These are phyloP conservation scores for Rhexocercosporidium sp. DNA, from an alignment of 2,329 filamentous ascomycete genomes.

Conservation along the genomic window DNA sequence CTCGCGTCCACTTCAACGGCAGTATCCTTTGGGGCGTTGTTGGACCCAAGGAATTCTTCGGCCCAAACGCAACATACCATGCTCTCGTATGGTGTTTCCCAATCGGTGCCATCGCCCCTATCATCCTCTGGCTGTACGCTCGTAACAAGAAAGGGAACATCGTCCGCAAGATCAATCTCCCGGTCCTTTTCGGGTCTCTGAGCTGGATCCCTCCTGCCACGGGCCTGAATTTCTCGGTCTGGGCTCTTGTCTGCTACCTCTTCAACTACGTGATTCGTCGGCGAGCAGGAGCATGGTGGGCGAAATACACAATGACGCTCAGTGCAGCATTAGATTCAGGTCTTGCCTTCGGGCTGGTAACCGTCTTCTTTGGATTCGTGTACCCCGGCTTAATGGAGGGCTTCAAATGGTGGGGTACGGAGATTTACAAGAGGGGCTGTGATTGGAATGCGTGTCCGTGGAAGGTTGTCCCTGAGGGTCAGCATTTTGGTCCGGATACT, in stretches of 20 bases:
- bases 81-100: conserved; percentile 82
- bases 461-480: conserved; percentile 64
- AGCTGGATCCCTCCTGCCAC: conserved; percentile 88
- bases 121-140: conserved; percentile 75
- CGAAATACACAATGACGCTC: conserved; percentile 89
- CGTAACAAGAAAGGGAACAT: conserved; percentile 64
- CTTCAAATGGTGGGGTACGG: conserved; percentile 89
- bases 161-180: conserved; percentile 78
- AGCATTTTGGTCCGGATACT: conserved; percentile 67
- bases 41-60: conserved; percentile 83
- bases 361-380: conserved; percentile 87
- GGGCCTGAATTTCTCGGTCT: conserved; percentile 86
- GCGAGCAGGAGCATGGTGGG: conserved; percentile 79
- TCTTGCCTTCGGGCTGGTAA: conserved; percentile 79
- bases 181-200: conserved; percentile 81
- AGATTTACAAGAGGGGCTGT: conserved; percentile 82
- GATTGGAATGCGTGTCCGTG: conserved; percentile 85
- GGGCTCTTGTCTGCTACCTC: conserved; percentile 82
- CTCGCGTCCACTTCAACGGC: conserved; percentile 88
- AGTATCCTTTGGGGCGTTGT: conserved; percentile 90
- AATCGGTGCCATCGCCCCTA: conserved; percentile 74
- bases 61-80: conserved; percentile 74
- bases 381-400: conserved; percentile 76
- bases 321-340: conserved; percentile 84
- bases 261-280: conserved; percentile 81